A percentile compares a stretch with the other conserved stretches of the same genome.
Evolutionary conservation across 2,329 filamentous ascomycete species (phyloP).

Genomic region (Aspergillus brunneoviolaceus): DNA sequence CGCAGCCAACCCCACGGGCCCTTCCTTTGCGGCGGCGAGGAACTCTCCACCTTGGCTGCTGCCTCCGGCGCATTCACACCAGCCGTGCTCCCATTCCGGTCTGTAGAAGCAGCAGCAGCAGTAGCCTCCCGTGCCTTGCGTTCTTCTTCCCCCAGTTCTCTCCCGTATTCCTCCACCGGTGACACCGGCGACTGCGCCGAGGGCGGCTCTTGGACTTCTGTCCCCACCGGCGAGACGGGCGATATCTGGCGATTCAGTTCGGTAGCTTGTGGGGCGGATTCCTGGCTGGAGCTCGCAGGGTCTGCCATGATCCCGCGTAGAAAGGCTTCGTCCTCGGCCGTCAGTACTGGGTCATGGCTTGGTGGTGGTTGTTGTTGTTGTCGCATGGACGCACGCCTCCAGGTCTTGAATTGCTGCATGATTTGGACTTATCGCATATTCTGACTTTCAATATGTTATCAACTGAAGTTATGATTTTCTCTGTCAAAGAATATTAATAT

Average conservation of each 20-base stretch:
- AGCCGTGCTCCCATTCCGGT: background rate
- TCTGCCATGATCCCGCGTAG: conserved; percentile 52
- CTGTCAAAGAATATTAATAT: no score
- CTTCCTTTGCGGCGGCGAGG: conserved; percentile 27
- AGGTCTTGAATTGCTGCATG: conserved; percentile 47
- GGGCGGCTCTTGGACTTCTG: conserved; percentile 47
- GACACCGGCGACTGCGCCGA: conserved; percentile 50
- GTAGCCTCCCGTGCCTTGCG: conserved; percentile 32
- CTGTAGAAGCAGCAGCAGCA: conserved; percentile 5
- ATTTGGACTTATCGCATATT: background rate
- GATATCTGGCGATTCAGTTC: conserved; percentile 9
- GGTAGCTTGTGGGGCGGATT: background rate
- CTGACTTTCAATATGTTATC: background rate
- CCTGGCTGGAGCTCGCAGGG: conserved; percentile 28
- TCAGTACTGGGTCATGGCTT: conserved; percentile 50
- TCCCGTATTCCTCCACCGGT: conserved; percentile 45
- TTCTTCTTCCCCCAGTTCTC: conserved; percentile 32
- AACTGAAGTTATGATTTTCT: no score
- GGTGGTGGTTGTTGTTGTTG: conserved; percentile 5
- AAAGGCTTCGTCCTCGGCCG: conserved; percentile 61
- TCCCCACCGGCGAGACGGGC: conserved; percentile 36
- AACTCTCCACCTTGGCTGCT: conserved; percentile 18
- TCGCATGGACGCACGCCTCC: conserved; percentile 31
- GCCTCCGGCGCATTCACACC: conserved; percentile 17
- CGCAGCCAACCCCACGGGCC: conserved; percentile 42